Base-by-base conservation (phyloP, 257 asterid genomes). In the Nicotiana attenuata region DNA sequence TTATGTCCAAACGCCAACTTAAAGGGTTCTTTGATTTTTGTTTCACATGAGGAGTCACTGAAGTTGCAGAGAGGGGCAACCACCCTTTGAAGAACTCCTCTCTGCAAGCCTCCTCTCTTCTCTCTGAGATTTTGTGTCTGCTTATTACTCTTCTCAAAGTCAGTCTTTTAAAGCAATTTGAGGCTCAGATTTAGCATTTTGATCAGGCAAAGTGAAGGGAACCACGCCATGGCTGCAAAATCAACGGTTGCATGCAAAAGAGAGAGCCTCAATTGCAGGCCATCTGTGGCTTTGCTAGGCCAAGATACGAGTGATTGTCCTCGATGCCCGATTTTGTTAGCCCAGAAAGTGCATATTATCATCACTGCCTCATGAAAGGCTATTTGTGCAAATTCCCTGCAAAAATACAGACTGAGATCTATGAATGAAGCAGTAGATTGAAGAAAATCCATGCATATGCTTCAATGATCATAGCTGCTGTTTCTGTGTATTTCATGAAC, bases 191-290 rank as follows among this genome's bases (percentile, higher is more conserved):
- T 38, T 38, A 7, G 47, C 47, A 41, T 41, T 41, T 41, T 41
- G 47, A 41, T 41, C 47, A 2, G 24, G 11, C 47, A 52, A 81
- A 76, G 79, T 38, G 82, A 78, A 56, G 4, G 35, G 10, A 55
- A 53, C 79, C 17, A 75, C 52, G 80, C 83, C 86, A 79, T 79
- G 83, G 81, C 83, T 79, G 83, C 86, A 17, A 83, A 76, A 2
- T n/a, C 22, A 66, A 76, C 78, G 6, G 81, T 24, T 33, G 82
- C 78, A 77, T 17, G 69, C 45, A 61, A 71, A 50, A 52, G 55
- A 29, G 17, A 52, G 45, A 33, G 19, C 78, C 20, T 41, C 59
- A 71, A 28, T 22, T 47, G 60, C 79, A 45, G 20, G 59, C 14
- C 78, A 45, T 71, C 78, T 57, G 45, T 35, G 17, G 33, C 6